Evolutionary conservation across 2,329 filamentous ascomycete species (phyloP).

Genomic region (Diaporthe aspalathi): DNA sequence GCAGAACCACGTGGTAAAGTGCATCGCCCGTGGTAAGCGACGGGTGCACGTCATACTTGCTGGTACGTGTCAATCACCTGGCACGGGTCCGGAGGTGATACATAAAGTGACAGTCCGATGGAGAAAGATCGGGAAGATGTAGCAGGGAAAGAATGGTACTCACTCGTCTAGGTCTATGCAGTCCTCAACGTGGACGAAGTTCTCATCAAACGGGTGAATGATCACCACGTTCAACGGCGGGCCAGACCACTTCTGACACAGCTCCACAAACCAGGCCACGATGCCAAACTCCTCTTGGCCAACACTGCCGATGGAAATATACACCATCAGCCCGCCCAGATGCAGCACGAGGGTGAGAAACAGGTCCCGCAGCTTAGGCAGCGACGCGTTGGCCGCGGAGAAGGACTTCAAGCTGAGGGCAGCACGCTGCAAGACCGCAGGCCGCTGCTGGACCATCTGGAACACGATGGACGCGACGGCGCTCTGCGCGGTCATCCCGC

Average conservation of each 20-base stretch:
- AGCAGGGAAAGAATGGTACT: no score
- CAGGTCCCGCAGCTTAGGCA: slow-evolving; percentile 43
- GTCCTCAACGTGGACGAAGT: slow-evolving; percentile 41
- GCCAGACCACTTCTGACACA: slow-evolving; percentile 43
- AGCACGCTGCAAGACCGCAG: slow-evolving; percentile 41
- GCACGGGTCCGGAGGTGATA: no score
- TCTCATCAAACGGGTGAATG: slow-evolving; percentile 45
- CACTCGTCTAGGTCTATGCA: slow-evolving; percentile 44
- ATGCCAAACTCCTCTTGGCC: slow-evolving; percentile 45
- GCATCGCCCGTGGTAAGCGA: slow-evolving; percentile 46
- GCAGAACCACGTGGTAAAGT: slow-evolving; percentile 44
- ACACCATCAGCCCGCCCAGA: slow-evolving; percentile 44
- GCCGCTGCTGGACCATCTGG: slow-evolving; percentile 45
- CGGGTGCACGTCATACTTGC: slow-evolving; percentile 46
- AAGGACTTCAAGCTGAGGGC: slow-evolving; percentile 42
- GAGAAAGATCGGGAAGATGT: no score
- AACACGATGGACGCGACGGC: slow-evolving; percentile 44
- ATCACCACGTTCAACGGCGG: slow-evolving; percentile 44
- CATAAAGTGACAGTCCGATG: no score
- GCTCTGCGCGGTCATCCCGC: slow-evolving; percentile 46
- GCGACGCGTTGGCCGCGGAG: slow-evolving; percentile 39
- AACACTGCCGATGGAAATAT: slow-evolving; percentile 45
- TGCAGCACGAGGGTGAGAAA: slow-evolving; percentile 41
- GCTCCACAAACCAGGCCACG: slow-evolving; percentile 43
- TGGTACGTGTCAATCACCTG: no score